Base-by-base conservation (phyloP, 805 yeast species). In the Debaryomyces prosopidis region DNA sequence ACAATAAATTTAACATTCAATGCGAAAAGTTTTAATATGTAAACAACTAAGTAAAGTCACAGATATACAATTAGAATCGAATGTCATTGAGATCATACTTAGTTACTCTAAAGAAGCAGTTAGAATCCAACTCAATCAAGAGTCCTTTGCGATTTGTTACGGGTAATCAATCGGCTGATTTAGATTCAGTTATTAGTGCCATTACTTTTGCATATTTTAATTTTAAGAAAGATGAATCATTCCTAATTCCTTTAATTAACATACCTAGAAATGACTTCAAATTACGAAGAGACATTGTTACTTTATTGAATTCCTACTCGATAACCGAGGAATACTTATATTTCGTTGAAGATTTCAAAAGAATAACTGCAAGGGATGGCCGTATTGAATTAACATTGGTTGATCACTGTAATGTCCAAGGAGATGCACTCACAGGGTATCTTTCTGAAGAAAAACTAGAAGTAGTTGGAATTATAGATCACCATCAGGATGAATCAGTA, bases 161-260 rank as follows among this genome's bases (percentile, higher is more conserved):
- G 0, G 97, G 97, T 1, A 90, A 90, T 58, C 94, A 89, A 57
- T 80, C 94, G 4, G 91, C 94, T 0, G 86, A 92, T 63, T 69
- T 94, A 68, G 99, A 92, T 63, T 91, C 97, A 0, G 85, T 90
- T 27, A 79, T 89, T 1, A 77, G 85, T 44, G 84, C 97, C 0
- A 69, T 94, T 4, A 58, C 86, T 3, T 87, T 83, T 57, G 83
- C 96, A 0, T 89, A 80, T 55, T 75, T 85, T 47, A 65, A 68
- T 23, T 65, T 73, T 43, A 44, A 64, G 18, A 57, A 53, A 9
- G 55, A 68, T 39, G 49, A 59, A 23, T 59, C 58, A 11, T 55
- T 63, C 1, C 58, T 77, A 7, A 59, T 86, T n/a, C 99, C 99
- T 0, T 65, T 90, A 44, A 66, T 94, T 39, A 88, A 88, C 57